phyloP scores from a whole-genome alignment of 257 asterid genomes.

The Striga asiatica region DNA sequence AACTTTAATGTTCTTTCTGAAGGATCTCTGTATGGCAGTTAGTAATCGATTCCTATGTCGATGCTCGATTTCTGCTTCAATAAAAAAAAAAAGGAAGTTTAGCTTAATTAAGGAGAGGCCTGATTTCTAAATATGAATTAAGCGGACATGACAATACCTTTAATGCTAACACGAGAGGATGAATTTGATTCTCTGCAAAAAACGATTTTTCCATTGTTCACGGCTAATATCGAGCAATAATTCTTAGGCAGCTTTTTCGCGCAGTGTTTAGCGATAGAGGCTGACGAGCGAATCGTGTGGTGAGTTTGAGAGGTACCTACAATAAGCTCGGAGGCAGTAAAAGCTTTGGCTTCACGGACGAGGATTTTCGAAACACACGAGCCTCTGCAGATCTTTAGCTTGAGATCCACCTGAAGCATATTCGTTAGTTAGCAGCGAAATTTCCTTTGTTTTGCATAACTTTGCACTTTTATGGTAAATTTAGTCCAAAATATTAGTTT shows the following conservation, averaged over 20 bases:
- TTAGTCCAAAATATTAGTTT: too few species aligned
- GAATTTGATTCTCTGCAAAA: conserved; percentile 46
- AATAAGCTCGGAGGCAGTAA: conserved; percentile 56
- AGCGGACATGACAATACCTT: conserved; percentile 40
- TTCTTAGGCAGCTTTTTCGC: conserved; percentile 63
- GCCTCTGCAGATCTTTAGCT: conserved; percentile 91
- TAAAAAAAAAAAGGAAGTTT: too few species aligned
- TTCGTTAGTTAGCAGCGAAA: too few species aligned
- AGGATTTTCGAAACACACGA: conserved; percentile 54
- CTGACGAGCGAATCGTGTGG: conserved; percentile 54
- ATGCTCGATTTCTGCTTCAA: conserved; percentile 48
- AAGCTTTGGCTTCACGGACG: conserved; percentile 74
- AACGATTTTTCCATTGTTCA: conserved; percentile 64
- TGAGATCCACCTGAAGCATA: conserved; percentile 84
- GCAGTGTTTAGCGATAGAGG: conserved; percentile 77
- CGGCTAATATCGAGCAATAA: conserved; percentile 66
- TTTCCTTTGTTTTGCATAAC: too few species aligned
- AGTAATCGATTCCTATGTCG: conserved; percentile 45
- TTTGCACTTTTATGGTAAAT: too few species aligned
- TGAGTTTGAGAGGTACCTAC: conserved; percentile 64
- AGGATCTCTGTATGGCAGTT: conserved; percentile 58
- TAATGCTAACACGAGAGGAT: conserved; percentile 23
- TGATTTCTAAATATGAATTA: conserved; percentile 10
- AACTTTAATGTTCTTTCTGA: conserved; percentile 48
- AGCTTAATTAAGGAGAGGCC: too few species aligned